These are phyloP conservation scores for Favolaschia claudopus DNA, from an alignment of 768 basidiomycete genomes.

Conservation along the genomic window DNA sequence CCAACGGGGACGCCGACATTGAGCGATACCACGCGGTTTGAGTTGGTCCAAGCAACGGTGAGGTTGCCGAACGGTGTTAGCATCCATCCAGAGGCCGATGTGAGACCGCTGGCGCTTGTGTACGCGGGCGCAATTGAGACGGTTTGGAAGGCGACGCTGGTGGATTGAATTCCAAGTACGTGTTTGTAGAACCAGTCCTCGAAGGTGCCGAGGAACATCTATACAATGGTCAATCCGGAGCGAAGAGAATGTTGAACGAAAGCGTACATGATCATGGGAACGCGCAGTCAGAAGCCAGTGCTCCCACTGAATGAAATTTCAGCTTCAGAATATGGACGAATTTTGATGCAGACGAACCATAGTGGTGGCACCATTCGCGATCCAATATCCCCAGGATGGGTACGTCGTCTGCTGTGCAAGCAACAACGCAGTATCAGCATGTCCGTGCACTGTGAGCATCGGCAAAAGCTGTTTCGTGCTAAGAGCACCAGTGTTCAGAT, in stretches of 20 bases:
- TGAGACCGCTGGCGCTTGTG: conserved; percentile 12
- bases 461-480: conserved; percentile 36
- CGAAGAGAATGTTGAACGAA: background rate
- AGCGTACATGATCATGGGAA: conserved; percentile 40
- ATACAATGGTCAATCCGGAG: background rate
- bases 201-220: conserved; percentile 42
- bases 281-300: conserved; percentile 39
- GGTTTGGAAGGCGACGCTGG: conserved; percentile 34
- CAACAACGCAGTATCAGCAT: conserved; percentile 32
- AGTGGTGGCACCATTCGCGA: conserved; percentile 37
- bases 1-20: conserved; percentile 33
- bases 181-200: conserved; percentile 41
- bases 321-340: background rate
- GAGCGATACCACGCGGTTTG: conserved; percentile 20
- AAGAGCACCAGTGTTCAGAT: conserved; percentile 35
- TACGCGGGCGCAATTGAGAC: conserved; percentile 32
- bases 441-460: conserved; percentile 29
- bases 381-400: conserved; percentile 41
- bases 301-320: conserved; percentile 34
- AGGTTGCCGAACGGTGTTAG: conserved; percentile 39
- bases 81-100: conserved; percentile 34
- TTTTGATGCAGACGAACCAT: conserved; percentile 26
- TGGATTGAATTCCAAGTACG: conserved; percentile 35
- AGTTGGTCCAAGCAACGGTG: conserved; percentile 29
- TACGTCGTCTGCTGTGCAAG: conserved; percentile 37